phyloP scores from a whole-genome alignment of 495 filamentous ascomycete species.

The Podospora australis region DNA sequence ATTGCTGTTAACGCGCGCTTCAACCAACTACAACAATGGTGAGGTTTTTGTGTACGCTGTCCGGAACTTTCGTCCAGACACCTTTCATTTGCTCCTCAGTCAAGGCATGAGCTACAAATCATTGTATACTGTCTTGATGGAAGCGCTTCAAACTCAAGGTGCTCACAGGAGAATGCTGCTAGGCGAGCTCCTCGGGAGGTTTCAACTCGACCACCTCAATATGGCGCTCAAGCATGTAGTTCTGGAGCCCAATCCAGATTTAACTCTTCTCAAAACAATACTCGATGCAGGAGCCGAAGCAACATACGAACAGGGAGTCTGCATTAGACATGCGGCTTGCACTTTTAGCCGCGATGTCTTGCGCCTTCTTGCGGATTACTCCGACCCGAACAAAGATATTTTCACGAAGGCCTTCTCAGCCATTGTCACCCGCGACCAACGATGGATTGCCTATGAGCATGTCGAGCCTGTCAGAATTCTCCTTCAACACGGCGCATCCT shows the following conservation, averaged over 20 bases:
- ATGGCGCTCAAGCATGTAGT: slow-evolving; percentile 21
- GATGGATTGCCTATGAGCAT: slow-evolving; percentile 30
- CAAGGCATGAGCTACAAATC: slow-evolving; percentile 23
- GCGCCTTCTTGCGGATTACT: slow-evolving; percentile 14
- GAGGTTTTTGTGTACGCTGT: slow-evolving; percentile 26
- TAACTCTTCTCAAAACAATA: slow-evolving; percentile 15
- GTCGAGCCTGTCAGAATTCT: slow-evolving; percentile 30
- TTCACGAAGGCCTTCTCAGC: slow-evolving; percentile 19
- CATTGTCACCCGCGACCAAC: slow-evolving; percentile 16
- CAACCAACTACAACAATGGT: slow-evolving; percentile 28
- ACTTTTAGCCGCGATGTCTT: slow-evolving; percentile 18
- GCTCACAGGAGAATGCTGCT: slow-evolving; percentile 13
- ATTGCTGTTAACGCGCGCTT: slow-evolving; percentile 18
- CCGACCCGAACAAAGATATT: slow-evolving; percentile 5
- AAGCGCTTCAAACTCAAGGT: slow-evolving; percentile 16
- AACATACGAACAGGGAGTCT: slow-evolving; percentile 21
- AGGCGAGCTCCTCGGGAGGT: slow-evolving; percentile 8
- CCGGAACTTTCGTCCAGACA: slow-evolving; percentile 16
- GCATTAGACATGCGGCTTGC: slow-evolving; percentile 26
- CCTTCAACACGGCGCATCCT: slow-evolving; percentile 31
- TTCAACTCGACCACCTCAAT: slow-evolving; percentile 26
- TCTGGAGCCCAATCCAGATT: slow-evolving; percentile 18
- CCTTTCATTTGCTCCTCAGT: slow-evolving; percentile 22
- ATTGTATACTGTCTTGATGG: slow-evolving; percentile 19
- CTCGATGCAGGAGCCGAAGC: slow-evolving; percentile 23